Conservation (phyloP, 2,329 filamentous ascomycete species). For the Arthrobotrys iridis region DNA sequence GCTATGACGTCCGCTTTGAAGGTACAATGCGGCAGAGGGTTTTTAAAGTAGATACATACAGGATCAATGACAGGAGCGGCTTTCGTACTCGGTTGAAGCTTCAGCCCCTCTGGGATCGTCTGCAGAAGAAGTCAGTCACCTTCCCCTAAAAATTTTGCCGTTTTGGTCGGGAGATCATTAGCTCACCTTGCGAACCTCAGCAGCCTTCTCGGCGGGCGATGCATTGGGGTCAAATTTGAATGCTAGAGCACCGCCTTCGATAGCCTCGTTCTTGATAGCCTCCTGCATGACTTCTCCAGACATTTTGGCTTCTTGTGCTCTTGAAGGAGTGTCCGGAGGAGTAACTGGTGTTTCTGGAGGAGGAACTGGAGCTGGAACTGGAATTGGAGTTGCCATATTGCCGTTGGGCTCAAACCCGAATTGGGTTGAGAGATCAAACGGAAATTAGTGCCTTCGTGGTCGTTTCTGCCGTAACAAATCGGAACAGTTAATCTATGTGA, state of each 20-base stretch:
- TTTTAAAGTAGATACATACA: slow-evolving; percentile 25
- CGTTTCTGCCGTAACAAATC: slow-evolving; percentile 1
- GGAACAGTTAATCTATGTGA: slow-evolving; percentile 4
- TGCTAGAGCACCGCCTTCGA: slow-evolving; percentile 79
- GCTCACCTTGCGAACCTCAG: slow-evolving; percentile 70
- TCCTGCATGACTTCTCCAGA: slow-evolving; percentile 63
- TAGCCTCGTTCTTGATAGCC: slow-evolving; percentile 79
- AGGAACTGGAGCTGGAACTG: slow-evolving; percentile 19
- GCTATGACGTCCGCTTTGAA: slow-evolving; percentile 14
- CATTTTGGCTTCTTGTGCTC: slow-evolving; percentile 43
- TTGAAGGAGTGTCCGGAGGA: slow-evolving; percentile 50
- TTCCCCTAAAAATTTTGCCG: neutral
- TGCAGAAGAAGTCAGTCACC: slow-evolving; percentile 63
- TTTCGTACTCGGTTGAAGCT: slow-evolving; percentile 51
- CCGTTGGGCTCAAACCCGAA: slow-evolving; percentile 23
- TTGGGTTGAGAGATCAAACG: slow-evolving; percentile 44
- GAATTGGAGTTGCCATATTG: slow-evolving; percentile 45
- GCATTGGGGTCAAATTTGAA: slow-evolving; percentile 90
- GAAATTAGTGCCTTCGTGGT: slow-evolving; percentile 14
- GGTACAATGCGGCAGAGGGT: slow-evolving; percentile 12
- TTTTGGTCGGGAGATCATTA: neutral
- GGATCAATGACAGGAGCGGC: slow-evolving; percentile 36
- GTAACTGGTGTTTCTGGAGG: slow-evolving; percentile 43
- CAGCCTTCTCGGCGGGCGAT: slow-evolving; percentile 81
- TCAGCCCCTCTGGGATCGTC: slow-evolving; percentile 37